These are phyloP conservation scores for Phlyctochytrium bullatum DNA, from an alignment of 192 early-diverging fungal species.

Conservation along the genomic window DNA sequence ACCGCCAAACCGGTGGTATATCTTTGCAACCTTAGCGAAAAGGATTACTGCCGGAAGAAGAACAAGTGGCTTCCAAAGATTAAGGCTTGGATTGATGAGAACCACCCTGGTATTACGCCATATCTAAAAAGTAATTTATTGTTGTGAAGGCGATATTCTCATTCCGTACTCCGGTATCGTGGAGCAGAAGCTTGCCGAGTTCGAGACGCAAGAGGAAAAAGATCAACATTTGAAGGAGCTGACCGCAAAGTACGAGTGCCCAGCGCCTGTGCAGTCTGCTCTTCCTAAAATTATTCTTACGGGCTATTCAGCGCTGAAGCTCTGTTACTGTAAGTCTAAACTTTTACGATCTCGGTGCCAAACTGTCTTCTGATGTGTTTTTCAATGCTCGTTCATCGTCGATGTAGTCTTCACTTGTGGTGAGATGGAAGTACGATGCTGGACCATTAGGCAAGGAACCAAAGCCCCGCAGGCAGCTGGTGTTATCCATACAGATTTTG, in stretches of 20 bases:
- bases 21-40: slow-evolving; percentile 80
- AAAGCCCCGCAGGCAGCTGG: slow-evolving; percentile 91
- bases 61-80: slow-evolving; percentile 91
- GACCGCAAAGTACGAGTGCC: slow-evolving; percentile 51
- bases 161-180: slow-evolving; percentile 89
- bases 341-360: too few relatives aligned
- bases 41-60: slow-evolving; percentile 90
- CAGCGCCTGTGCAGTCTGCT: slow-evolving; percentile 45
- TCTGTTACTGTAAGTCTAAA: slow-evolving; percentile 74
- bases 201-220: slow-evolving; percentile 56
- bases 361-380: neutral
- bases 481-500: slow-evolving; percentile 90
- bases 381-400: neutral
- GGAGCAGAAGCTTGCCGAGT: slow-evolving; percentile 61
- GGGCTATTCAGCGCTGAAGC: slow-evolving; percentile 83
- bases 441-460: slow-evolving; percentile 80
- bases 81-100: slow-evolving; percentile 88
- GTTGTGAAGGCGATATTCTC: slow-evolving; percentile 65
- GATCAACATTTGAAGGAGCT: slow-evolving; percentile 62
- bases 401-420: slow-evolving; percentile 79
- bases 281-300: slow-evolving; percentile 88
- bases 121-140: neutral
- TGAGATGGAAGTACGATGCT: slow-evolving; percentile 86
- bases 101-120: slow-evolving; percentile 57
- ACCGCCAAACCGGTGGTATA: slow-evolving; percentile 95